Evolutionary conservation across 2,329 filamentous ascomycete species (phyloP).

Genomic region (Venturia oleaginea): DNA sequence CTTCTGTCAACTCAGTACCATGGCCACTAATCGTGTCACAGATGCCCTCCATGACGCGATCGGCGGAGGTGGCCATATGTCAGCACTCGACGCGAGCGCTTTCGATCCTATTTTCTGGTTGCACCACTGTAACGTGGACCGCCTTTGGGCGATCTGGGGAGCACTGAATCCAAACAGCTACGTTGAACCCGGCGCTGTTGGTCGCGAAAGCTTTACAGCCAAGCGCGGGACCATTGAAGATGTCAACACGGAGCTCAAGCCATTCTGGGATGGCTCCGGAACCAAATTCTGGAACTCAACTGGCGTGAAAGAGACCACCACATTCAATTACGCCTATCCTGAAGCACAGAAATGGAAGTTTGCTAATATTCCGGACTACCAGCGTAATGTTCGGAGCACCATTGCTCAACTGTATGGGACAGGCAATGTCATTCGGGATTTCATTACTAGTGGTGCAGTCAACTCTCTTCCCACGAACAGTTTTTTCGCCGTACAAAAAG

Average conservation of each 20-base stretch:
- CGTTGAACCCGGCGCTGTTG: conserved; percentile 17
- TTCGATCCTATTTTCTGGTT: conserved; percentile 15
- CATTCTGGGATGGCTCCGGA: neutral
- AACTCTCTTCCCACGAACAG: neutral
- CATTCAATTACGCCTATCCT: conserved; percentile 27
- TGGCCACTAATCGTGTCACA: neutral
- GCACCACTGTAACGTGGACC: conserved; percentile 13
- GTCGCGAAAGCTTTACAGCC: conserved; percentile 20
- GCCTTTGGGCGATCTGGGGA: conserved; percentile 21
- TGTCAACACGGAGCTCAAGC: neutral
- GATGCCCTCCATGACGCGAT: conserved; percentile 5
- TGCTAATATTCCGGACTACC: neutral
- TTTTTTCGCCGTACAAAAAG: neutral
- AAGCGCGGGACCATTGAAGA: neutral
- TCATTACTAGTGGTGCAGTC: neutral
- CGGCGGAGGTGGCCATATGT: conserved; percentile 12
- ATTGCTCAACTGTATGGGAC: neutral
- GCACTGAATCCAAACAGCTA: conserved; percentile 24
- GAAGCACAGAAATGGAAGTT: conserved; percentile 22
- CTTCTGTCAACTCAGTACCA: neutral
- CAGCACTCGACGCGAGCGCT: neutral
- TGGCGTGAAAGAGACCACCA: conserved; percentile 16
- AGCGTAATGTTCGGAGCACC: conserved; percentile 8
- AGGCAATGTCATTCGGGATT: conserved; percentile 3
- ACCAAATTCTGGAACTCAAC: conserved; percentile 10